phyloP scores from a whole-genome alignment of 23 red algal genomes.

The Cyanidioschyzon merolae region DNA sequence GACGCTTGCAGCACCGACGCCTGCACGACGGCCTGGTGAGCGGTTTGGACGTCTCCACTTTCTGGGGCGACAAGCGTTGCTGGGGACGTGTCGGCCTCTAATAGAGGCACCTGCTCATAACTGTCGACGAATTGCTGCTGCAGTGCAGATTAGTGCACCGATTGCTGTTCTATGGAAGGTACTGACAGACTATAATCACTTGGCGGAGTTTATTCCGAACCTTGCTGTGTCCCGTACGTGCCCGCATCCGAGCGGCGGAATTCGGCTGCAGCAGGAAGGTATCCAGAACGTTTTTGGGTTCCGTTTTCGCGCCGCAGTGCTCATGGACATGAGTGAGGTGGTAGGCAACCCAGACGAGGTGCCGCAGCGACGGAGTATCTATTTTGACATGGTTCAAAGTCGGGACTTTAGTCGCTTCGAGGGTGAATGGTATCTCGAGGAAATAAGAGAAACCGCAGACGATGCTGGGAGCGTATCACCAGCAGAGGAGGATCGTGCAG shows the following conservation, averaged over 20 bases:
- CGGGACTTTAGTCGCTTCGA: slow-evolving; percentile 72
- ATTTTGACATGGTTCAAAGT: slow-evolving; percentile 51
- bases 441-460: not conserved
- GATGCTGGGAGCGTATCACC: not conserved
- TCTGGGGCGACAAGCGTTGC: not conserved
- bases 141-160: slow-evolving; percentile 43
- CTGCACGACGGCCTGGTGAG: not conserved
- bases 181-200: slow-evolving; percentile 63
- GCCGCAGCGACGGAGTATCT: slow-evolving; percentile 35
- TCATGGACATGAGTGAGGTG: slow-evolving; percentile 88
- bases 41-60: not conserved
- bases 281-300: slow-evolving; percentile 79
- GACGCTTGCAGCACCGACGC: too few relatives aligned
- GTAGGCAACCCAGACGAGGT: slow-evolving; percentile 10
- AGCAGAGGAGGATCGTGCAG: not conserved
- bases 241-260: slow-evolving; percentile 54
- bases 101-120: slow-evolving; percentile 57
- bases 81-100: slow-evolving; percentile 8
- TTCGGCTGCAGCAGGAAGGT: slow-evolving; percentile 79
- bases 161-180: slow-evolving; percentile 55
- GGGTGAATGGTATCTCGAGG: slow-evolving; percentile 66
- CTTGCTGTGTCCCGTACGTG: slow-evolving; percentile 37
- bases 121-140: slow-evolving; percentile 30
- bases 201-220: slow-evolving; percentile 77
- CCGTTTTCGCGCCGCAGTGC: slow-evolving; percentile 69